Evolutionary conservation across 78 protist genomes (phyloP).

Genomic region (Trichosphaerium sp.): DNA sequence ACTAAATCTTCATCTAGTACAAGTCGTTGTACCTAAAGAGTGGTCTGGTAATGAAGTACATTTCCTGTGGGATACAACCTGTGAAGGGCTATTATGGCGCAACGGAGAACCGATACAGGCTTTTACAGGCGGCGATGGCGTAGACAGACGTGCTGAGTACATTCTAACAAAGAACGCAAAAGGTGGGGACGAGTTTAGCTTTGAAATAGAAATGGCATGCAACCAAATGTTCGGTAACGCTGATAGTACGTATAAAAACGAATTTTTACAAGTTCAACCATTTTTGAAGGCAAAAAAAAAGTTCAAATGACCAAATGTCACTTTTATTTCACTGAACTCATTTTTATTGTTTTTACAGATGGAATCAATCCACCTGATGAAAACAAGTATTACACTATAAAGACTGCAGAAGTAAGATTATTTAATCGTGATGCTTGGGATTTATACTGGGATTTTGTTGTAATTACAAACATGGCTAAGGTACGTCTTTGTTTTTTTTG

Average conservation of each 20-base stretch:
- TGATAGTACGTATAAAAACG: conserved; percentile 14
- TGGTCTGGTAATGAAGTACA: conserved; percentile 33
- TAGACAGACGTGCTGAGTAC: conserved; percentile 22
- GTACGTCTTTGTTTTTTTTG: not conserved
- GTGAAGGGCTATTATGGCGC: conserved; percentile 38
- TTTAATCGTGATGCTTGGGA: not conserved
- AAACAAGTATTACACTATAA: not conserved
- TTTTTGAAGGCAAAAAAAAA: not conserved
- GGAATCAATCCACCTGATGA: not conserved
- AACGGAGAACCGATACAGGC: conserved; percentile 38
- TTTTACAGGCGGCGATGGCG: conserved; percentile 51
- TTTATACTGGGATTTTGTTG: not conserved
- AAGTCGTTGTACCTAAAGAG: conserved; percentile 14
- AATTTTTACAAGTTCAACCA: not conserved
- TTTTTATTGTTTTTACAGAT: not conserved
- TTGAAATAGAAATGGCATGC: conserved; percentile 40
- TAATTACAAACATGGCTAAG: conserved; percentile 24
- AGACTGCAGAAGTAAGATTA: not conserved
- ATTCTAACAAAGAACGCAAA: conserved; percentile 6
- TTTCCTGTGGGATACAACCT: conserved; percentile 18
- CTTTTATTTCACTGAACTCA: not conserved
- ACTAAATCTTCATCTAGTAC: too few relatives aligned
- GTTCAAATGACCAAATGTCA: not conserved
- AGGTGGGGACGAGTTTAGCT: conserved; percentile 14
- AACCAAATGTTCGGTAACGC: conserved; percentile 65